Evolutionary conservation across 805 yeast species (phyloP).

Genomic region (Metschnikowia peoriensis): DNA sequence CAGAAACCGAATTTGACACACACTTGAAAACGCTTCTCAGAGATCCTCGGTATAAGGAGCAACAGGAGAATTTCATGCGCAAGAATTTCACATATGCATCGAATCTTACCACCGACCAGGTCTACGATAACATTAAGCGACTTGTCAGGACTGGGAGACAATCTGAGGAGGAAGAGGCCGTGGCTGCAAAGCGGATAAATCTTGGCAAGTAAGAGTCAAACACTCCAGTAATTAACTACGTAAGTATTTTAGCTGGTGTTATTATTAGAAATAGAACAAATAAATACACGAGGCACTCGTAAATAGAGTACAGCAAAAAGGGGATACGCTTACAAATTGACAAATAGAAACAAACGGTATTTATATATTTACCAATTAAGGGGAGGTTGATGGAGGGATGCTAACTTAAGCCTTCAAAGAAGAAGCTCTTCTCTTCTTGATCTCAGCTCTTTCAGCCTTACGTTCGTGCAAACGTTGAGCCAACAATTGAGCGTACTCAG

Average conservation of each 20-base stretch:
- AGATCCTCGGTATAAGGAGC: constrained; percentile 76
- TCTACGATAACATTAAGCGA: constrained; percentile 58
- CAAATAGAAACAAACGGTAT: constrained; percentile 16
- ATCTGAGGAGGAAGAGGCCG: constrained; percentile 15
- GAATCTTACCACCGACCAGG: constrained; percentile 56
- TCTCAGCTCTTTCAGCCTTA: constrained; percentile 97
- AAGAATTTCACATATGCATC: constrained; percentile 50
- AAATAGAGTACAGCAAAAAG: background rate
- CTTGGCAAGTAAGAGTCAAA: background rate
- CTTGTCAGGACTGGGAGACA: constrained; percentile 32
- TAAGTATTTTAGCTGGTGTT: background rate
- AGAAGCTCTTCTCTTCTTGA: constrained; percentile 99
- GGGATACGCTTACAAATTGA: background rate
- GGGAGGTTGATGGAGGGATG: constrained; percentile 16
- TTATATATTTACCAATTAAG: constrained; percentile 19
- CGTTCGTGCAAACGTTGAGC: constrained; percentile 98
- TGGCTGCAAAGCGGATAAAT: constrained; percentile 2
- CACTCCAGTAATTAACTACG: background rate
- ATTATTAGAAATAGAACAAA: background rate
- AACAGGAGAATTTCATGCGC: constrained; percentile 57
- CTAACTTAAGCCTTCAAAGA: constrained; percentile 80
- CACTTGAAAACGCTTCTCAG: constrained; percentile 69
- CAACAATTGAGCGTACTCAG: constrained; percentile 98
- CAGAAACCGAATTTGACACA: constrained; percentile 65
- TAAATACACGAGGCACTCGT: background rate